These are phyloP conservation scores for Colletotrichum chlorophyti DNA, from an alignment of 2,329 filamentous ascomycete genomes.

Conservation along the genomic window DNA sequence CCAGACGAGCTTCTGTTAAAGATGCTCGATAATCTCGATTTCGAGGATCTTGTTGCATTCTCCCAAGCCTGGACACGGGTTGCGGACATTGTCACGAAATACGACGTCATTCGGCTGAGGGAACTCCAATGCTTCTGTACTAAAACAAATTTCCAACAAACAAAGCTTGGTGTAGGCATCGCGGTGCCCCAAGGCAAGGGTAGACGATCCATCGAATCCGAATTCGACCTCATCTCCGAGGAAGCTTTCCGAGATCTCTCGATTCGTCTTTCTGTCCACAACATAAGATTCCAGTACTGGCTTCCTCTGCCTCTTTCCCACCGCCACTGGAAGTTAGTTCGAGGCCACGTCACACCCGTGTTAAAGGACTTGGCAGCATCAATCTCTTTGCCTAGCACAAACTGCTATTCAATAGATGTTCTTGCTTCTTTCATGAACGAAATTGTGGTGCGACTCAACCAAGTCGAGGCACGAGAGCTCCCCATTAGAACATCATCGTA, in stretches of 20 bases:
- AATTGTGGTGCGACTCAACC: conserved; percentile 55
- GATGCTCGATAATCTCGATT: conserved; percentile 41
- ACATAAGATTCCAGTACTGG: conserved; percentile 48
- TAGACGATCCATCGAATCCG: conserved; percentile 44
- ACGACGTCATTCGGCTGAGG: conserved; percentile 45
- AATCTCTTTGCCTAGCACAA: conserved; percentile 28
- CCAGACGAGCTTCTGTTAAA: conserved; percentile 49
- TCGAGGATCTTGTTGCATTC: conserved; percentile 44
- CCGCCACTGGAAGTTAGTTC: conserved; percentile 50
- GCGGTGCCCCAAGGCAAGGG: conserved; percentile 31
- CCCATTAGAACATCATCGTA: neutral
- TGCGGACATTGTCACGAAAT: conserved; percentile 40
- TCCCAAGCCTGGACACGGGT: conserved; percentile 44
- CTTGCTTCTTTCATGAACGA: conserved; percentile 58
- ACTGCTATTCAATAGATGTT: conserved; percentile 36
- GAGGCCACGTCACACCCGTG: conserved; percentile 31
- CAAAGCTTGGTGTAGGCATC: conserved; percentile 52
- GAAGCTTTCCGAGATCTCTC: conserved; percentile 44
- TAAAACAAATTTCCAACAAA: conserved; percentile 46
- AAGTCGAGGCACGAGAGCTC: conserved; percentile 24
- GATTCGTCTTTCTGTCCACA: conserved; percentile 49
- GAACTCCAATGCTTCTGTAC: conserved; percentile 55
- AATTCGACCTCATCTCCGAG: conserved; percentile 56
- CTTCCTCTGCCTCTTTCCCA: conserved; percentile 53
- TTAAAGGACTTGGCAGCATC: conserved; percentile 32